Evolutionary conservation across 169 alveolate genomes (phyloP), one percentile per base, ranked within the genome.

Genomic region (Plasmodium knowlesi): DNA sequence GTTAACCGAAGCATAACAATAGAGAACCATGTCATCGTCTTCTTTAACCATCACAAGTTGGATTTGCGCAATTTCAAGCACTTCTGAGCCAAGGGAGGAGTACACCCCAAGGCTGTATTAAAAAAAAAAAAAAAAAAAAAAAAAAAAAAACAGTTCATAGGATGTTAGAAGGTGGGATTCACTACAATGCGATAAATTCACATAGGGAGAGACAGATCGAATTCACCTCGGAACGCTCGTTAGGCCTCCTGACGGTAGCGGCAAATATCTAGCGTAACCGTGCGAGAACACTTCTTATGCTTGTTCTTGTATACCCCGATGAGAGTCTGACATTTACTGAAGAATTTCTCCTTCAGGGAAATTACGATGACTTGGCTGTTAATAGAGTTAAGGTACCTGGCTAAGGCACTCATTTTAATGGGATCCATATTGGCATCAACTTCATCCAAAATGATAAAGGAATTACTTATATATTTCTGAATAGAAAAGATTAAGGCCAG

Each of bases 351-450:
- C 95, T 97, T 97, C n/a, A 97, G 97, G 0, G 99, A 96, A 50
- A 97, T 97, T 28, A 97, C 96, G 78, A 97, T 96, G 32, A 96
- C 97, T 81, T 96, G 98, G 46, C 97, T 96, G 30, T 95, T 91
- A 81, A 97, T 96, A 32, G 95, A 92, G 70, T 88, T 96, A 76
- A 97, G 92, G 70, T 95, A 97, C 16, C 95, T 43, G 10, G 97
- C 96, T 37, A 97, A 92, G 9, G 97, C 94, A 5, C 94, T 94
- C 46, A 97, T 97, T 95, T 98, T 98, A 12, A 96, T 96, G 53
- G 96, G 97, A 94, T 98, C 99, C 91, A 98, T 96, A 94, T 97
- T 97, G 16, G 99, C 99, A 96, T 98, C 99, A 12, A 98, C 98
- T 96, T 98, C 99, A 93, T 98, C 99, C 25, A 98, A 94, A 43